A percentile compares a stretch with the other conserved stretches of the same genome.
Evolutionary conservation across 2,329 filamentous ascomycete species (phyloP).

Genomic region (Beauveria bassiana): DNA sequence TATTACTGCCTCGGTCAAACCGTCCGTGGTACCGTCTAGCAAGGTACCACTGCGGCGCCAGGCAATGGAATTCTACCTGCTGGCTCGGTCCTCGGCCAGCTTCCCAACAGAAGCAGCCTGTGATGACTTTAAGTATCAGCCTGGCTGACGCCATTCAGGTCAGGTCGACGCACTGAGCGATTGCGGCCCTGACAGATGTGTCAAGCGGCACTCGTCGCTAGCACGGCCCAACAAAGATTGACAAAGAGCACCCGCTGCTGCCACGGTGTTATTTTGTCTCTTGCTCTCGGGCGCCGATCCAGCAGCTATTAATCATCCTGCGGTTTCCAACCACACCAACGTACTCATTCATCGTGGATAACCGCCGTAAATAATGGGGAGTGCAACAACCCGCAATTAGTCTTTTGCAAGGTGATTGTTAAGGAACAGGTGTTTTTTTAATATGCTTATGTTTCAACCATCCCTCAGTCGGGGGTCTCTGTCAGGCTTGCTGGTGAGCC

Average conservation of each 20-base stretch:
- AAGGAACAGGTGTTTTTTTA: too few relatives aligned
- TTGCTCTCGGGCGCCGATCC: neutral
- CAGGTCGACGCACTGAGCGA: slow-evolving; percentile 1
- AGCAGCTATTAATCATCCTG: neutral
- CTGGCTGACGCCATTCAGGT: slow-evolving; percentile 7
- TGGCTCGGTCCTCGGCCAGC: neutral
- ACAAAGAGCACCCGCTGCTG: neutral
- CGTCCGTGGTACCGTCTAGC: neutral
- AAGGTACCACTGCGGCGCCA: neutral
- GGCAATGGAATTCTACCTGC: neutral
- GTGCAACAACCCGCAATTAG: too few relatives aligned
- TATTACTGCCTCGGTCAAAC: neutral
- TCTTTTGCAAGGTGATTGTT: too few relatives aligned
- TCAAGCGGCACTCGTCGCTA: neutral
- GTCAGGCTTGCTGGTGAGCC: slow-evolving; percentile 1
- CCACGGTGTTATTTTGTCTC: neutral
- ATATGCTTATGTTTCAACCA: neutral
- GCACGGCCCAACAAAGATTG: slow-evolving; percentile 1
- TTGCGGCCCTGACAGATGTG: slow-evolving; percentile 1
- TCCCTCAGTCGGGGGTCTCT: neutral
- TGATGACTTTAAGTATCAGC: neutral
- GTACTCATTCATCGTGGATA: too few relatives aligned
- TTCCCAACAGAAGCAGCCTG: neutral
- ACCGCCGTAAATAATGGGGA: neutral
- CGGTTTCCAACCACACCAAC: too few relatives aligned